Evolutionary conservation across 345 rosid genomes (phyloP), one percentile per base, ranked within the genome.

Genomic region (Lumnitzera racemosa): DNA sequence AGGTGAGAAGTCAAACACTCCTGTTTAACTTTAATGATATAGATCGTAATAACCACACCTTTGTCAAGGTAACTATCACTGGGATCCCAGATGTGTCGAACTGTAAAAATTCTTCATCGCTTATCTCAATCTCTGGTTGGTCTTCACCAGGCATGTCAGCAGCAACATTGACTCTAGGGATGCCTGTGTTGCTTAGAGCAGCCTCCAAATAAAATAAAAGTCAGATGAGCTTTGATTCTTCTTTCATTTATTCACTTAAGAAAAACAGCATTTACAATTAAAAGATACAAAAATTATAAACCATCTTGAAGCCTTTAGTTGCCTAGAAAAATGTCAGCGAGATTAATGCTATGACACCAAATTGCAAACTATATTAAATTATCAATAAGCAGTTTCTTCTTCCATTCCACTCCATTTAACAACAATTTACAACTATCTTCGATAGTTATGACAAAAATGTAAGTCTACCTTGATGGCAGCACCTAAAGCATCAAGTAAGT

Each of bases 81-180:
- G 95, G 95, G 56, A 88, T 62, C 46, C 64, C 72, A n/a, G 89
- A 84, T 46, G 95, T 88, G 63, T 88, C 89, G 11, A 94, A 86
- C 57, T 86, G 97, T 58, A 84, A 75, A 79, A 84, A 94, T 67
- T 90, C 96, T 78, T 90, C 97, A 49, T 94, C 99, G 17, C 96
- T 94, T 57, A 90, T 84, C 80, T 90, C 90, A 61, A 94, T 80
- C 75, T 94, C 84, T 4, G 92, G 99, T 72, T 86, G 90, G 67
- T 83, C 99, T 71, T 84, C 92, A 51, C 72, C 71, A 2, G 81
- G 65, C 10, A 76, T 65, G 61, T 72, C 81, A 1, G 81, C 83
- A 61, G 88, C 72, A 46, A 90, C 82, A 15, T 80, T 59, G 17
- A 90, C 92, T 68, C 74, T 84, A 64, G 99, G 99, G 61, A 94